Evolutionary conservation across 495 filamentous ascomycete species (phyloP).

Genomic region (Penicillium canescens): DNA sequence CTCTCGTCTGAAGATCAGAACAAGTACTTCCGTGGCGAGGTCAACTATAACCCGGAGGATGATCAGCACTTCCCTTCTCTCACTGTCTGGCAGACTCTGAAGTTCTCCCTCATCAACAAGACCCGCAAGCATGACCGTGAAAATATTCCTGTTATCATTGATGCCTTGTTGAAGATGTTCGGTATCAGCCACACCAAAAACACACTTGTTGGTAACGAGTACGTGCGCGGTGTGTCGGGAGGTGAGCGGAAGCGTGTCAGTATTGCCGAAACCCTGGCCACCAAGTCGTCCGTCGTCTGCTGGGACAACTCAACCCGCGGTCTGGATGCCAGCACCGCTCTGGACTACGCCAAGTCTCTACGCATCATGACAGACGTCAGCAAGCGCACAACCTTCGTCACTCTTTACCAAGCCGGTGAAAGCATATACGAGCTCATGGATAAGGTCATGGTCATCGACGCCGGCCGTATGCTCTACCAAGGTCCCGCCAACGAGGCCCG

Average conservation of each 20-base stretch:
- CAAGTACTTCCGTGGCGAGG: constrained; percentile 73
- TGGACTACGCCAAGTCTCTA: constrained; percentile 76
- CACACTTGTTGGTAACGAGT: constrained; percentile 83
- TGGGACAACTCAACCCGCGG: constrained; percentile 82
- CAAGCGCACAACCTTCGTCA: constrained; percentile 78
- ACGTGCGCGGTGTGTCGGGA: constrained; percentile 71
- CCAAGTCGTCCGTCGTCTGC: constrained; percentile 63
- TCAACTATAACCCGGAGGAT: constrained; percentile 82
- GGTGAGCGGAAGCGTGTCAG: constrained; percentile 73
- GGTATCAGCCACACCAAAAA: constrained; percentile 80
- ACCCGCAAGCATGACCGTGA: constrained; percentile 70
- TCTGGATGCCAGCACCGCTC: constrained; percentile 74
- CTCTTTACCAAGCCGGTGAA: constrained; percentile 81
- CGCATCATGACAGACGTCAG: constrained; percentile 83
- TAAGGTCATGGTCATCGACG: constrained; percentile 69
- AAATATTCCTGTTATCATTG: constrained; percentile 66
- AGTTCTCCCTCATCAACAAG: constrained; percentile 83
- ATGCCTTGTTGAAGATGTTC: constrained; percentile 68
- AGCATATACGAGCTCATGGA: constrained; percentile 83
- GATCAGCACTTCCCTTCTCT: constrained; percentile 77
- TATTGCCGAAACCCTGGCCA: constrained; percentile 67
- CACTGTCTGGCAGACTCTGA: constrained; percentile 78
- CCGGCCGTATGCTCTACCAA: constrained; percentile 65
- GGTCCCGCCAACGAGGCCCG: constrained; percentile 62
- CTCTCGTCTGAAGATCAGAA: constrained; percentile 69